These are phyloP conservation scores for Trichoderma sp. DNA, from an alignment of 2,329 filamentous ascomycete species.

Conservation along the genomic window DNA sequence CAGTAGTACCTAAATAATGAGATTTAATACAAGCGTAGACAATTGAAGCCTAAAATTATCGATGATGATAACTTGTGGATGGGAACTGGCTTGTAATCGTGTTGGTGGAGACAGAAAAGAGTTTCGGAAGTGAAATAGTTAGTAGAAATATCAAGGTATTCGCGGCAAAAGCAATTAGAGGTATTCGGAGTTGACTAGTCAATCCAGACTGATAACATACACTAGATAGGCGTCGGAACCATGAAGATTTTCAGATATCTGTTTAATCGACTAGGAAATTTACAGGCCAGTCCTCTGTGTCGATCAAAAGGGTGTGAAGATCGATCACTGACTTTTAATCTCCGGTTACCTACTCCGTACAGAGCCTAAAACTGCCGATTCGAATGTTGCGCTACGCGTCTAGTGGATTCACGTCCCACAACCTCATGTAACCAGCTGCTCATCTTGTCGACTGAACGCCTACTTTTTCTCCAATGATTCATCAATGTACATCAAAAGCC, in stretches of 20 bases:
- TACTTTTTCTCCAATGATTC: neutral
- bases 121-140: neutral
- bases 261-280: neutral
- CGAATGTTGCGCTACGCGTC: neutral
- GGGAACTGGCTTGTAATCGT: neutral
- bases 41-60: neutral
- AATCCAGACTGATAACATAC: neutral
- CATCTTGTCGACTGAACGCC: neutral
- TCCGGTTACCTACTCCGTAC: neutral
- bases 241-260: too few species aligned
- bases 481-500: neutral
- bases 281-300: neutral
- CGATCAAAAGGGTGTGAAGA: neutral
- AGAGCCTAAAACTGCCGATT: neutral
- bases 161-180: neutral
- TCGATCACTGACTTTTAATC: neutral
- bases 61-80: neutral
- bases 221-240: neutral
- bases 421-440: neutral
- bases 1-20: neutral
- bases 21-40: neutral
- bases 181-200: neutral
- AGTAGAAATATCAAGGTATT: neutral
- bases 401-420: neutral
- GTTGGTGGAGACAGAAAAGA: neutral